phyloP scores from a whole-genome alignment of 2,329 filamentous ascomycete species.

The Cadophora sp. region DNA sequence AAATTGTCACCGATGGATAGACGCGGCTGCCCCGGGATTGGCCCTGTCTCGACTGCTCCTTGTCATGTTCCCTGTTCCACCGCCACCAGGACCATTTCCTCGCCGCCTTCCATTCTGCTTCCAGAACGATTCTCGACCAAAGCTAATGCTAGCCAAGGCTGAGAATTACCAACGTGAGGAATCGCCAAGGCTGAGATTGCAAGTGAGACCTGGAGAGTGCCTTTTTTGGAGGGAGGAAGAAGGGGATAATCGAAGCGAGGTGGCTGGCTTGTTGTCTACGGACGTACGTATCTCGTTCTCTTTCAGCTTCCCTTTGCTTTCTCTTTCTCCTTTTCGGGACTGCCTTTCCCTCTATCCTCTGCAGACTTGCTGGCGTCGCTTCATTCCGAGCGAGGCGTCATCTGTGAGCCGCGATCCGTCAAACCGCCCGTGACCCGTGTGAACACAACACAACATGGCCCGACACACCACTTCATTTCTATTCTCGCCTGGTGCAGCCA shows the following conservation, averaged over 20 bases:
- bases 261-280: neutral
- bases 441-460: neutral
- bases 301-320: neutral
- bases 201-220: no score
- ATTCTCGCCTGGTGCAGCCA: neutral
- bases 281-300: neutral
- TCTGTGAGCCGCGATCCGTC: neutral
- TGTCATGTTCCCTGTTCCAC: neutral
- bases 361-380: neutral
- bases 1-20: neutral
- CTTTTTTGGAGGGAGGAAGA: neutral
- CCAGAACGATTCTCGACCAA: conserved; percentile 9
- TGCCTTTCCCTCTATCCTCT: neutral
- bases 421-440: neutral
- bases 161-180: neutral
- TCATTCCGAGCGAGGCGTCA: neutral
- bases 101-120: conserved; percentile 1
- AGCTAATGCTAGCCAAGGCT: neutral
- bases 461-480: neutral
- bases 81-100: neutral
- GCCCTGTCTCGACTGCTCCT: neutral
- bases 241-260: neutral
- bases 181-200: neutral
- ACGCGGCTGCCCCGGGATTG: conserved; percentile 3
- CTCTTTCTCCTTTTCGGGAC: neutral